A percentile compares a stretch with the other conserved stretches of the same genome.
These are phyloP conservation scores for Hyaloscypha variabilis DNA, from an alignment of 495 filamentous ascomycete genomes.

Conservation along the genomic window DNA sequence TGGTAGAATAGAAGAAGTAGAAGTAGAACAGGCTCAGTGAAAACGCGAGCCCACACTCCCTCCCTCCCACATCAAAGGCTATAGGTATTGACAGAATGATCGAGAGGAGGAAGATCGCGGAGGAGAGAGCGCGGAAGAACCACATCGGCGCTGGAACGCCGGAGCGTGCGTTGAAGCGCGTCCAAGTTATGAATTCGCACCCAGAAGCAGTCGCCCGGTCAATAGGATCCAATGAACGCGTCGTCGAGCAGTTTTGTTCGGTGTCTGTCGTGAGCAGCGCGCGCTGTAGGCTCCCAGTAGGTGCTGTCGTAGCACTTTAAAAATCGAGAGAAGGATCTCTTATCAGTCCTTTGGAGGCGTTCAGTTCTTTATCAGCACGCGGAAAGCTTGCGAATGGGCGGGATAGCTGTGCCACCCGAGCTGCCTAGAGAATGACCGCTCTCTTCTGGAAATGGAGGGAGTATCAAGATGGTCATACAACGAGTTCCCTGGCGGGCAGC, in stretches of 20 bases:
- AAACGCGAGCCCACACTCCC: constrained; percentile 90
- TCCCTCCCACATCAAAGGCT: constrained; percentile 95
- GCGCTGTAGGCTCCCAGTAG: background rate
- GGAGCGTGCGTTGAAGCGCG: constrained; percentile 32
- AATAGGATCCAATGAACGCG: constrained; percentile 7
- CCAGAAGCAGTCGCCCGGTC: background rate
- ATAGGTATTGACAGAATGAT: constrained; percentile 93
- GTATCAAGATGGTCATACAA: constrained; percentile 9
- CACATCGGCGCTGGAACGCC: constrained; percentile 47
- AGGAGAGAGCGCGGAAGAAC: constrained; percentile 72
- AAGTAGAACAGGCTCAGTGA: constrained; percentile 82
- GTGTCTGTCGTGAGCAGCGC: background rate
- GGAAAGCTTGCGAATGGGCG: background rate
- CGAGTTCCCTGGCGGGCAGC: constrained; percentile 3
- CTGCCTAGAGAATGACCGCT: constrained; percentile 6
- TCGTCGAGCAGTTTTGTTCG: background rate
- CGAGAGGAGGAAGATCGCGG: constrained; percentile 79
- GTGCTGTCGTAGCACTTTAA: background rate
- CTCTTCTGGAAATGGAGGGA: constrained; percentile 2
- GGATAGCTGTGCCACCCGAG: background rate
- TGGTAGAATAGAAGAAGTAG: constrained; percentile 84
- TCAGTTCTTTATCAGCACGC: constrained; percentile 22
- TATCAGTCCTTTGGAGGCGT: constrained; percentile 18
- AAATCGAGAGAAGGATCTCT: constrained; percentile 2
- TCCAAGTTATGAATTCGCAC: constrained; percentile 16